A percentile compares a stretch with the other conserved stretches of the same genome.
phyloP scores from a whole-genome alignment of 2,329 filamentous ascomycete species.

The Colletotrichum falcatum region DNA sequence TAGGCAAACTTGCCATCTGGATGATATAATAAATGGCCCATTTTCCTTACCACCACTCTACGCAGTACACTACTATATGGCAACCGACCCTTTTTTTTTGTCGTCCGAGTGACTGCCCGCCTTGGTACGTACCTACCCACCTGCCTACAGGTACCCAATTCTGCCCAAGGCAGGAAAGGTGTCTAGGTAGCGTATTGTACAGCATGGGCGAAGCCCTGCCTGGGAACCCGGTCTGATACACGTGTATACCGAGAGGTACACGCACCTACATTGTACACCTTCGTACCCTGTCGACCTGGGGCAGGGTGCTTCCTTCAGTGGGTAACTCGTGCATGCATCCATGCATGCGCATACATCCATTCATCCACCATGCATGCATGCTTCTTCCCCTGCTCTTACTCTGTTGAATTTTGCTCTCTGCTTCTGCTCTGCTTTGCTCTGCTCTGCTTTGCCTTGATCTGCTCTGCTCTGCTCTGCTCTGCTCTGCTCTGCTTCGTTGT shows the following conservation, averaged over 20 bases:
- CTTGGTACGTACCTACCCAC: too few relatives aligned
- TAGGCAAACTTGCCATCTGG: too few relatives aligned
- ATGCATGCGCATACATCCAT: too few relatives aligned
- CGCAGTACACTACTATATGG: too few relatives aligned
- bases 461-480: too few relatives aligned
- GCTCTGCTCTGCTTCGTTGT: not conserved
- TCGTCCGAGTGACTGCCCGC: too few relatives aligned
- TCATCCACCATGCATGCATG: not conserved
- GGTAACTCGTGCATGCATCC: not conserved
- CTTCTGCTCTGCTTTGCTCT: too few relatives aligned
- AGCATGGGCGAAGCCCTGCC: not conserved
- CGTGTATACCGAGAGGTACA: not conserved
- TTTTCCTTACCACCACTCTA: too few relatives aligned
- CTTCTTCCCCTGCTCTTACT: not conserved
- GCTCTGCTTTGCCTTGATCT: not conserved
- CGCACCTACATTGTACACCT: not conserved
- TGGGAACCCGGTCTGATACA: not conserved
- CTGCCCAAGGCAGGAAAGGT: not conserved
- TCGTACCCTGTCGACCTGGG: not conserved
- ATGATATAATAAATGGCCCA: too few relatives aligned
- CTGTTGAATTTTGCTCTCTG: not conserved
- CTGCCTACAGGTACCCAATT: too few relatives aligned
- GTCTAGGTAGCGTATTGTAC: not conserved
- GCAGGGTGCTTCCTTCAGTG: not conserved
- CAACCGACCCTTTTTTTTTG: too few relatives aligned